phyloP scores from a whole-genome alignment of 1,139 yeast genomes.

The Hyphopichia wangnamkhiaoensis region DNA sequence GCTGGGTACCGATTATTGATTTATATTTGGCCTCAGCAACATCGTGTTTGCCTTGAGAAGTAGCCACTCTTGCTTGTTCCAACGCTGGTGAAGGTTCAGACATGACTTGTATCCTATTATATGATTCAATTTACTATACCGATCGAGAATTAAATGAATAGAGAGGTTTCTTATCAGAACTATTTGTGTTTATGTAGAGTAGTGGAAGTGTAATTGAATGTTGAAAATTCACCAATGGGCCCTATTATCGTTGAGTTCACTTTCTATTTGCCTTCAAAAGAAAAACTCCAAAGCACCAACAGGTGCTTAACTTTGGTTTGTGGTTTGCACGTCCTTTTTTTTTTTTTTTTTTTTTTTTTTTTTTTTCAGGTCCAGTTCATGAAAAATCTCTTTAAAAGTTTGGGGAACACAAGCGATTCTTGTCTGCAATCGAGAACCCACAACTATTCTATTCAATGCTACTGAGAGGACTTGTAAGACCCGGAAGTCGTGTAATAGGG shows the following conservation, averaged over 20 bases:
- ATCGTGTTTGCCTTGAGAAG: slow-evolving; percentile 44
- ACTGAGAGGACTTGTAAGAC: not conserved
- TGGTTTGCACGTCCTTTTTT: too few relatives aligned
- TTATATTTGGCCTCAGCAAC: slow-evolving; percentile 61
- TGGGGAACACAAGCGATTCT: not conserved
- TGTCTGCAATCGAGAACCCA: not conserved
- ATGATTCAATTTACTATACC: too few relatives aligned
- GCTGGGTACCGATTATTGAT: slow-evolving; percentile 28
- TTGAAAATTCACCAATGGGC: too few relatives aligned
- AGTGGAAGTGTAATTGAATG: too few relatives aligned
- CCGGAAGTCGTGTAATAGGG: not conserved
- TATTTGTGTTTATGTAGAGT: too few relatives aligned
- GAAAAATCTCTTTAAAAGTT: too few relatives aligned
- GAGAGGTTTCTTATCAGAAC: too few relatives aligned
- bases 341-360: too few relatives aligned
- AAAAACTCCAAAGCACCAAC: not conserved
- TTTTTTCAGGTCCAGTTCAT: not conserved
- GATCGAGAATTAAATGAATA: too few relatives aligned
- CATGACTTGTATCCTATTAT: too few relatives aligned
- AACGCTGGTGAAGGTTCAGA: slow-evolving; percentile 27
- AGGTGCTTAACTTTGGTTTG: too few relatives aligned
- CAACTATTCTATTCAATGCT: not conserved
- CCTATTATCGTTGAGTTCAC: not conserved
- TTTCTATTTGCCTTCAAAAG: slow-evolving; percentile 1
- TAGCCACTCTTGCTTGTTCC: slow-evolving; percentile 62